phyloP scores from a whole-genome alignment of 768 basidiomycete species.

The Phylloporus arenicola region DNA sequence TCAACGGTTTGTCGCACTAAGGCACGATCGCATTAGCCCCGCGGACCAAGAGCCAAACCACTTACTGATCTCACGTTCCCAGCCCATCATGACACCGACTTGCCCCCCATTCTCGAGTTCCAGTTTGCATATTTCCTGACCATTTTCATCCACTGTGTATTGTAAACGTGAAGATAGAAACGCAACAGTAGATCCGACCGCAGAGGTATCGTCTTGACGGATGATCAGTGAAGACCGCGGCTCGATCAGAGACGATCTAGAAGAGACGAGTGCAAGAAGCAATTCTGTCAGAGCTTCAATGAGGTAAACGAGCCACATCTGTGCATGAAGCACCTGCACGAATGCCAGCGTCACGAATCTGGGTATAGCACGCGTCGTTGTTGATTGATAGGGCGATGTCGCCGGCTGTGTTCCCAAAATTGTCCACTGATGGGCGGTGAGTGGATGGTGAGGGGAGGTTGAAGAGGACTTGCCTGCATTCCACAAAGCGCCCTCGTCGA shows the following conservation, averaged over 20 bases:
- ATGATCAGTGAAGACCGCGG: constrained; percentile 36
- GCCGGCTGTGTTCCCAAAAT: constrained; percentile 75
- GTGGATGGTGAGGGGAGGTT: not conserved
- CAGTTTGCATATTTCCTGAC: constrained; percentile 79
- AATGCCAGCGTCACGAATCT: constrained; percentile 89
- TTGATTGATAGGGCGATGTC: constrained; percentile 89
- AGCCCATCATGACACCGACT: constrained; percentile 99
- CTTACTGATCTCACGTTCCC: constrained; percentile 81
- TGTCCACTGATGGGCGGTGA: constrained; percentile 52
- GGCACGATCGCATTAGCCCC: constrained; percentile 17
- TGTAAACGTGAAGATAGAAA: constrained; percentile 69
- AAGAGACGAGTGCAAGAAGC: constrained; percentile 58
- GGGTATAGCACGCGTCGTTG: constrained; percentile 62
- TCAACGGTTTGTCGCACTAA: constrained; percentile 78
- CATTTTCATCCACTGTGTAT: constrained; percentile 63
- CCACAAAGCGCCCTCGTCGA: constrained; percentile 88
- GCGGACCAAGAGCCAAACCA: constrained; percentile 8
- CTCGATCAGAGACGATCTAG: constrained; percentile 30
- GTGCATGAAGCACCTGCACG: constrained; percentile 60
- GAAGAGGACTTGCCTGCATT: constrained; percentile 59
- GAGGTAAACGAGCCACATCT: constrained; percentile 1
- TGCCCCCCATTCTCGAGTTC: constrained; percentile 59
- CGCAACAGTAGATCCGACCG: constrained; percentile 55
- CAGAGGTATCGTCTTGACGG: constrained; percentile 47
- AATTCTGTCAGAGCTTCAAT: constrained; percentile 46